Conservation (phyloP, 108 stramenopile genomes). For the Nitzschia sp. region DNA sequence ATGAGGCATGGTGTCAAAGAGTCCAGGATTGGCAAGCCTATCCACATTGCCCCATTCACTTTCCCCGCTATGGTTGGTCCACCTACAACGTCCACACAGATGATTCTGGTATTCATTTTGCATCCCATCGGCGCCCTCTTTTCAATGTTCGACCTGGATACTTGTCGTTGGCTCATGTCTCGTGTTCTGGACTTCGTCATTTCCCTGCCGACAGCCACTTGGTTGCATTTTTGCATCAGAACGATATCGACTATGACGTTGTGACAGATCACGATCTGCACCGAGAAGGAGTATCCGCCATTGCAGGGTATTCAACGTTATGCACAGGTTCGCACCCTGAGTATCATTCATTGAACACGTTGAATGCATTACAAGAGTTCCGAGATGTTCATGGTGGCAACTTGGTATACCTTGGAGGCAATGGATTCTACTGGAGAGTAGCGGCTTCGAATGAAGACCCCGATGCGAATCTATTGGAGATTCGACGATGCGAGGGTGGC, state of each 20-base stretch:
- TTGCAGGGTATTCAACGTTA: slow-evolving; percentile 16
- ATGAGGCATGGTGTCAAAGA: slow-evolving; percentile 7
- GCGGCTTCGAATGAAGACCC: not conserved
- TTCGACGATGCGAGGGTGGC: slow-evolving; percentile 36
- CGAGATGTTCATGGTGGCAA: slow-evolving; percentile 21
- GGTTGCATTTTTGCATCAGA: slow-evolving; percentile 20
- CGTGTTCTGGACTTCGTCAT: slow-evolving; percentile 35
- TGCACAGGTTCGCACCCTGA: slow-evolving; percentile 34
- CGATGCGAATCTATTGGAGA: slow-evolving; percentile 22
- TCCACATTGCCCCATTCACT: slow-evolving; percentile 25
- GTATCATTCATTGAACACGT: slow-evolving; percentile 23
- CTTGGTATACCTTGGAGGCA: slow-evolving; percentile 32
- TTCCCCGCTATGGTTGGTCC: slow-evolving; percentile 27
- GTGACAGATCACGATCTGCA: slow-evolving; percentile 37
- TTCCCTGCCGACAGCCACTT: slow-evolving; percentile 37
- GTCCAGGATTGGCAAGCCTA: slow-evolving; percentile 15
- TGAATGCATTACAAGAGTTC: slow-evolving; percentile 26
- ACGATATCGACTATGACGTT: slow-evolving; percentile 19
- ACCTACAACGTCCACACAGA: slow-evolving; percentile 37
- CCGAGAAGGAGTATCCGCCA: slow-evolving; percentile 19
- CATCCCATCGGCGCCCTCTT: slow-evolving; percentile 29
- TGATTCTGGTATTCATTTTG: slow-evolving; percentile 25
- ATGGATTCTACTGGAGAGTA: slow-evolving; percentile 43
- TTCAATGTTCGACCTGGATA: slow-evolving; percentile 37
- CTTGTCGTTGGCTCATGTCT: slow-evolving; percentile 22